These are phyloP conservation scores for Clonostachys solani DNA, from an alignment of 2,329 filamentous ascomycete species.

Conservation along the genomic window DNA sequence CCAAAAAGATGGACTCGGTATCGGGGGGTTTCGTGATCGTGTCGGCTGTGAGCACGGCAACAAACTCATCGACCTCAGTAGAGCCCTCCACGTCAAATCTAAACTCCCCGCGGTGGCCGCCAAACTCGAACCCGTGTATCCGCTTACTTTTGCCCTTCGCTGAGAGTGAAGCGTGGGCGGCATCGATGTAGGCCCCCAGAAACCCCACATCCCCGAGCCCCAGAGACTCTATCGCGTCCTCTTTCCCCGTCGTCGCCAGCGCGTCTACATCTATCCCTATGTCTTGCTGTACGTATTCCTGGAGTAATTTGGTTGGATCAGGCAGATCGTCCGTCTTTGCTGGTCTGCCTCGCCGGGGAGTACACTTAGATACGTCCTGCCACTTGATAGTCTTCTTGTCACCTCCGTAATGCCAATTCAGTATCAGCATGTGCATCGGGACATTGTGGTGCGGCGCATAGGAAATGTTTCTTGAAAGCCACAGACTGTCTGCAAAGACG, in stretches of 20 bases:
- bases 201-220: conserved; percentile 1
- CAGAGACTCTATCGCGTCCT: background rate
- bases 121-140: background rate
- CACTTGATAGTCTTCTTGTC: background rate
- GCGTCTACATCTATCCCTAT: conserved; percentile 1
- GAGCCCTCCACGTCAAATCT: conserved; percentile 2
- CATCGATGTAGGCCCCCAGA: background rate
- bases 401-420: conserved; percentile 4
- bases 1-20: conserved; percentile 3
- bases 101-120: conserved; percentile 4
- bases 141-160: background rate
- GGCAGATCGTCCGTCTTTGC: background rate
- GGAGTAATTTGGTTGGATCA: background rate
- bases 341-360: background rate
- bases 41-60: conserved; percentile 4
- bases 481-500: conserved; percentile 6
- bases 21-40: conserved; percentile 5
- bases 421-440: conserved; percentile 4
- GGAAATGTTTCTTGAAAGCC: conserved; percentile 7
- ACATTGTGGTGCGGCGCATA: conserved; percentile 3
- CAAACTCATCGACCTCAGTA: conserved; percentile 2
- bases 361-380: conserved; percentile 1
- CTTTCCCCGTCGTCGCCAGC: background rate
- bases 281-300: background rate
- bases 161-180: background rate